Percentiles rank a stretch among this genome's conserved stretches.
Evolutionary conservation across 140 eudicot genomes (phyloP).

Genomic region (Oenanthe javanica): DNA sequence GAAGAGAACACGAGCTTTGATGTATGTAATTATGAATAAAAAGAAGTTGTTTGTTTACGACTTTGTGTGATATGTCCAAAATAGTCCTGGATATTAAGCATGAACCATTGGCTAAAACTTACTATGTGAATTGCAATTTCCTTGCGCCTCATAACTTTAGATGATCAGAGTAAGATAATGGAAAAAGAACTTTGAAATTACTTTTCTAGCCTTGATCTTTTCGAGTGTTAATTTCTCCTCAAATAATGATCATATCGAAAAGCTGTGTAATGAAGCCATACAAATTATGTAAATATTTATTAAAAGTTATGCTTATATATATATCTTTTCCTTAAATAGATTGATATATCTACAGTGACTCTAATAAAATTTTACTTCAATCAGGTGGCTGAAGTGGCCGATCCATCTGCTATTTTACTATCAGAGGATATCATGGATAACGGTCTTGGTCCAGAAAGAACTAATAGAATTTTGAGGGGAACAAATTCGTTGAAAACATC

Average conservation of each 20-base stretch:
- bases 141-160: not conserved
- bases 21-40: not conserved
- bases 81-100: not conserved
- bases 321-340: not conserved
- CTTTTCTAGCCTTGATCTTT: not conserved
- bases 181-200: not conserved
- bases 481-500: slow-evolving; percentile 10
- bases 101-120: not conserved
- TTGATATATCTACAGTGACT: not conserved
- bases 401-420: not conserved
- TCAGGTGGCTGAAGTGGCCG: slow-evolving; percentile 23
- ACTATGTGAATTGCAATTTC: not conserved
- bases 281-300: not conserved
- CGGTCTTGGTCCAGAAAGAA: slow-evolving; percentile 11
- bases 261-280: too few relatives aligned
- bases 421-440: slow-evolving; percentile 6
- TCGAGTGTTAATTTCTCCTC: not conserved
- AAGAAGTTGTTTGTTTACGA: not conserved
- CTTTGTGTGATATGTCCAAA: not conserved
- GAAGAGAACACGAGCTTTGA: not conserved
- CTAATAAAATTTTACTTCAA: slow-evolving; percentile 8
- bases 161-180: not conserved
- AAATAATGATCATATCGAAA: not conserved
- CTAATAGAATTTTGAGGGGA: slow-evolving; percentile 3
- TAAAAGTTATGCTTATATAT: not conserved